Evolutionary conservation across 352 stramenopile genomes (phyloP).

Genomic region (Elongisporangium anandrum): DNA sequence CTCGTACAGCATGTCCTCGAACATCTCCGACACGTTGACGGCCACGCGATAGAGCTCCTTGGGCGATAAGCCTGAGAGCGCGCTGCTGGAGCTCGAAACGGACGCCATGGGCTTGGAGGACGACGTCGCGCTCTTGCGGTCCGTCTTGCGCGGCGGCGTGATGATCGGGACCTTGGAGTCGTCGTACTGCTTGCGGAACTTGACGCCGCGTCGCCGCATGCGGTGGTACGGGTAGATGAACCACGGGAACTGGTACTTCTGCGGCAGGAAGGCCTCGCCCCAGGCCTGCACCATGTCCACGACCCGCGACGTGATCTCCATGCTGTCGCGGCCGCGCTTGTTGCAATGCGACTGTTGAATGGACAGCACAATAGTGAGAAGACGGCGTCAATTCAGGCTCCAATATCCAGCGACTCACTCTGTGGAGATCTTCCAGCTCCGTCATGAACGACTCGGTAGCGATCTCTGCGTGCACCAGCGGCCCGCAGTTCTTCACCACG

Average conservation of each 20-base stretch:
- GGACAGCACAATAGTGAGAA: neutral
- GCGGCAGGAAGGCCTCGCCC: slow-evolving; percentile 78
- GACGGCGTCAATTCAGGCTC: neutral
- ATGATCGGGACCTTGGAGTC: slow-evolving; percentile 58
- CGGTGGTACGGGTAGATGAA: slow-evolving; percentile 85
- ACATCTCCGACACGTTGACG: slow-evolving; percentile 71
- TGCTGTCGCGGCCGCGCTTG: slow-evolving; percentile 63
- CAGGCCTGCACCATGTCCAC: slow-evolving; percentile 76
- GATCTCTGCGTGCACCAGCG: slow-evolving; percentile 67
- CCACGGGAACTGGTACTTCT: slow-evolving; percentile 63
- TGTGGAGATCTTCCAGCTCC: slow-evolving; percentile 71
- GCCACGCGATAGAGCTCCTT: slow-evolving; percentile 60
- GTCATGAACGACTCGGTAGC: slow-evolving; percentile 62
- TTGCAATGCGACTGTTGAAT: slow-evolving; percentile 51
- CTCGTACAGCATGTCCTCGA: slow-evolving; percentile 80
- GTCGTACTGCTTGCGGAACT: slow-evolving; percentile 77
- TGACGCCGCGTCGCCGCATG: slow-evolving; percentile 72
- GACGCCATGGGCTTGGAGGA: slow-evolving; percentile 26
- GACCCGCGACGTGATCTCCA: slow-evolving; percentile 67
- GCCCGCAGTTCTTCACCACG: slow-evolving; percentile 75
- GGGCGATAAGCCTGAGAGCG: slow-evolving; percentile 45
- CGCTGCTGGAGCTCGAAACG: slow-evolving; percentile 36
- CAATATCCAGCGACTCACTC: slow-evolving; percentile 19
- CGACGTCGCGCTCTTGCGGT: slow-evolving; percentile 1
- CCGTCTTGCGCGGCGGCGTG: slow-evolving; percentile 18